Evolutionary conservation across 2,329 filamentous ascomycete genomes (phyloP), one percentile per base, ranked within the genome.

Genomic region (Colletotrichum kahawae): DNA sequence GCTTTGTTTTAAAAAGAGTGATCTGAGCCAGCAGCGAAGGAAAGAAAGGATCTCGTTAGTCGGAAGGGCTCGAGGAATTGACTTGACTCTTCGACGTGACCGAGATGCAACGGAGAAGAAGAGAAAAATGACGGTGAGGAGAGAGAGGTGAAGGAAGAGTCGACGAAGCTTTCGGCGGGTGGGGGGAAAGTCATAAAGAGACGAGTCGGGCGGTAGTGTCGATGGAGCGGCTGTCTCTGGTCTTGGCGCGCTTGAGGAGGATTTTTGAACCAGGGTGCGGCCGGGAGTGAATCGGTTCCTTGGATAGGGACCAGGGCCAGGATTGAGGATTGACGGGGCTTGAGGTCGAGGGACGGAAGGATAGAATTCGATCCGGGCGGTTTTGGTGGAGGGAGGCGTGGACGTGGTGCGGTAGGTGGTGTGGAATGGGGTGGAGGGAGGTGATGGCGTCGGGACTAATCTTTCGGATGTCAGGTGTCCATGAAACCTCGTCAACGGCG

Each of bases 21-120:
- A 86, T 90, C 90, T 91, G 90, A 91, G 85, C 90, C 90, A 92
- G 91, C 90, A 91, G 90, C 83, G 78, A 79, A 83, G 81, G 82
- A 87, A 86, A 82, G 81, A 83, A 84, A 82, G 80, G 77, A 78
- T 79, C 79, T 80, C 82, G 80, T 74, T 57, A 82, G 80, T 81
- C 80, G 81, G 79, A 82, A 68, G 68, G 82, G 81, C 82, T 82
- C 79, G 80, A 78, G 78, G 79, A 29, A 77, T 79, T 78, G 80
- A 80, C 81, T 83, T 83, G 81, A 84, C 83, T 85, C 83, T 86
- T 87, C 85, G 83, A 85, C 85, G 84, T 86, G 83, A 83, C 84
- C 84, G 83, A 83, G 78, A 82, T 79, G 77, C 77, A 78, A 80
- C 59, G 79, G 78, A 77, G 81, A 78, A 78, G 80, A 80, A 81